Evolutionary conservation across 2,329 filamentous ascomycete genomes (phyloP).

Genomic region (Aureobasidium sp.): DNA sequence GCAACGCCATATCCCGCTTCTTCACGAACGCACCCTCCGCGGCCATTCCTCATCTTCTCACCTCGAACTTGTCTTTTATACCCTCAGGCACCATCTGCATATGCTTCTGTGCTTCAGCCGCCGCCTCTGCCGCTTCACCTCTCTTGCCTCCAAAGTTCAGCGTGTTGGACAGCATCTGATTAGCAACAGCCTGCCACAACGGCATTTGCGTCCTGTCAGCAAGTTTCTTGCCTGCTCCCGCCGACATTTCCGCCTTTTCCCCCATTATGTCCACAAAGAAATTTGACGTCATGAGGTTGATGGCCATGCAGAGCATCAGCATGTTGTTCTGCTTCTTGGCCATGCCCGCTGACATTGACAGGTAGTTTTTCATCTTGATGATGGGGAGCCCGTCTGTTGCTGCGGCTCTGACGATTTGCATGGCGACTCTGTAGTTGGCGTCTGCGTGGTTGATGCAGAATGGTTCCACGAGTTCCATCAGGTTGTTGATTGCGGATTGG

Average conservation of each 20-base stretch:
- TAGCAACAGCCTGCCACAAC: slow-evolving; percentile 56
- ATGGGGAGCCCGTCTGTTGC: slow-evolving; percentile 59
- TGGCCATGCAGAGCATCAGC: slow-evolving; percentile 72
- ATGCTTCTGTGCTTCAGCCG: slow-evolving; percentile 36
- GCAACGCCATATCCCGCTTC: not conserved
- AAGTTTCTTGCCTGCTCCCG: slow-evolving; percentile 43
- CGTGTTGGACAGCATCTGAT: slow-evolving; percentile 69
- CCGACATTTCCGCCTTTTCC: slow-evolving; percentile 46
- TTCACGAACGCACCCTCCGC: not conserved
- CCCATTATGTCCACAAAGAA: slow-evolving; percentile 80
- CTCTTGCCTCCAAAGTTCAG: slow-evolving; percentile 64
- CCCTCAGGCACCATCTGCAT: slow-evolving; percentile 22
- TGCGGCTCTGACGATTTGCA: slow-evolving; percentile 63
- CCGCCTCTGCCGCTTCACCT: slow-evolving; percentile 42
- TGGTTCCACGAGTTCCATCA: slow-evolving; percentile 60
- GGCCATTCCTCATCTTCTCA: not conserved
- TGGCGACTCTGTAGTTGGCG: slow-evolving; percentile 69
- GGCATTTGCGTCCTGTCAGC: slow-evolving; percentile 44
- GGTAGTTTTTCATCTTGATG: slow-evolving; percentile 69
- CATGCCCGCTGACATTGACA: slow-evolving; percentile 64
- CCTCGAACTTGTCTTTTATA: slow-evolving; percentile 18
- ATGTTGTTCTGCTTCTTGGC: slow-evolving; percentile 65
- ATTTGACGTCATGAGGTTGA: slow-evolving; percentile 76
- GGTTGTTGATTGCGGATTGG: slow-evolving; percentile 50
- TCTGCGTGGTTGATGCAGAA: slow-evolving; percentile 65